Evolutionary conservation across 2,329 filamentous ascomycete genomes (phyloP).

Genomic region (Beauveria bassiana): DNA sequence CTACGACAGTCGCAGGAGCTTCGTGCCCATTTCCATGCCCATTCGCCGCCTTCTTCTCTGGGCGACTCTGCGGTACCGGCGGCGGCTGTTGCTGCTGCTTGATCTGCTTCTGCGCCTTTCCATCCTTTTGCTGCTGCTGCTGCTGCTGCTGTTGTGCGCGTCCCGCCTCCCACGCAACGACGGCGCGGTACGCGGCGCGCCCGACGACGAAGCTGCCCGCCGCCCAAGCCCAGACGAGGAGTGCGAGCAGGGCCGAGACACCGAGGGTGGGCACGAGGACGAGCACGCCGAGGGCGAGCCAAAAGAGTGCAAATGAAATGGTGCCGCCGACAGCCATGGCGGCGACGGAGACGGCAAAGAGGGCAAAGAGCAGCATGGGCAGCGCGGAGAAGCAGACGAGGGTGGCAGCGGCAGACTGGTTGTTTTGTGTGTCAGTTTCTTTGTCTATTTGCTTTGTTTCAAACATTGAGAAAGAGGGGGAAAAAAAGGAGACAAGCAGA

Average conservation of each 20-base stretch:
- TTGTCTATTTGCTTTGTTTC: too few relatives aligned
- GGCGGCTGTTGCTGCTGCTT: background rate
- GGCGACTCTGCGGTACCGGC: background rate
- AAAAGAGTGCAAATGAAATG: constrained; percentile 59
- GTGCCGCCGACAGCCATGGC: constrained; percentile 55
- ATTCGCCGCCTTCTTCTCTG: background rate
- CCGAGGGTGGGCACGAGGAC: constrained; percentile 63
- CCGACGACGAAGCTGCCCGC: constrained; percentile 48
- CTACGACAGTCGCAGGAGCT: background rate
- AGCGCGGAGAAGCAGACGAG: constrained; percentile 59
- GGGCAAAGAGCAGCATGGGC: constrained; percentile 60
- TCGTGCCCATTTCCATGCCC: background rate
- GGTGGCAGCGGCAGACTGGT: constrained; percentile 57
- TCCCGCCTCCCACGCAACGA: constrained; percentile 16
- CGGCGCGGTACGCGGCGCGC: constrained; percentile 37
- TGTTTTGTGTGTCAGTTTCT: background rate
- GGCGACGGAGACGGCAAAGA: constrained; percentile 56
- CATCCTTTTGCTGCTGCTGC: background rate
- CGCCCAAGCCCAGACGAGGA: constrained; percentile 61
- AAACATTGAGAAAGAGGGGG: too few relatives aligned
- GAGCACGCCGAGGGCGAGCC: constrained; percentile 57
- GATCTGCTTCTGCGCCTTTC: background rate
- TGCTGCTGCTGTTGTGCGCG: background rate
- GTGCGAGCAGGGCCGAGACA: constrained; percentile 53
- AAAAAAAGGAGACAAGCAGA: too few relatives aligned